Base-by-base conservation (phyloP, 2,329 filamentous ascomycete species). In the Aspergillus amoenus region DNA sequence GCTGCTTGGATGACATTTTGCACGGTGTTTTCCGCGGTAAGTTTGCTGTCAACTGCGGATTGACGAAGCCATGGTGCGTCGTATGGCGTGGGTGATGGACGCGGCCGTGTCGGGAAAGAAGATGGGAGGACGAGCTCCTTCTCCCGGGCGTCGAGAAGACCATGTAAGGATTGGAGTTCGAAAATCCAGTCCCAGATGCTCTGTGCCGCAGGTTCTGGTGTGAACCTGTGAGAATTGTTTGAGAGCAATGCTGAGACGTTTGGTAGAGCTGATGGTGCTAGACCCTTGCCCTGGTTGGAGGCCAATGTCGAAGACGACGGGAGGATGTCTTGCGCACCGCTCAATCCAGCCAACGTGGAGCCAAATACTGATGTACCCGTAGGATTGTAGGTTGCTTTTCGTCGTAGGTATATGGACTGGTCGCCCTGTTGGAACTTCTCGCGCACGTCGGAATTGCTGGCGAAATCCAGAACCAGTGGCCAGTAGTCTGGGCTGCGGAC, bases 381-480 rank as follows among this genome's bases (percentile, higher is more conserved):
- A 27, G 81, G 82, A 63, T 90, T 88, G 62, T 85, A 83, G 41
- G 86, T 81, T 13, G 88, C 83, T 54, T 91, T 85, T 15, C 89
- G 82, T 17, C 89, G 84, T 4, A 96, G 85, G 66, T 87, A 87
- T 42, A 97, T 78, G 1, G 85, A 89, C 65, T 95, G 91, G 24
- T 87, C 87, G 18, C 80, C 79, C 11, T 77, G 63, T 47, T 70
- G 78, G 76, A 96, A 91, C 3, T 86, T 84, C 0, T 81, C 74
- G 4, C 84, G 78, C 48, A 94, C 83, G 0, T 79, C 73, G 0
- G 86, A 78, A 56, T 89, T 85, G 49, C 80, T 77, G 3, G 77
- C 78, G 61, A 97, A 91, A 68, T 94, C 87, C 4, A 96, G 79
- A 5, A 86, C 85, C 3, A 95, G 81, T 42, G 90, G 88, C 93